phyloP scores from a whole-genome alignment of 1,284 basidiomycete genomes.

The Agaricales sp. region DNA sequence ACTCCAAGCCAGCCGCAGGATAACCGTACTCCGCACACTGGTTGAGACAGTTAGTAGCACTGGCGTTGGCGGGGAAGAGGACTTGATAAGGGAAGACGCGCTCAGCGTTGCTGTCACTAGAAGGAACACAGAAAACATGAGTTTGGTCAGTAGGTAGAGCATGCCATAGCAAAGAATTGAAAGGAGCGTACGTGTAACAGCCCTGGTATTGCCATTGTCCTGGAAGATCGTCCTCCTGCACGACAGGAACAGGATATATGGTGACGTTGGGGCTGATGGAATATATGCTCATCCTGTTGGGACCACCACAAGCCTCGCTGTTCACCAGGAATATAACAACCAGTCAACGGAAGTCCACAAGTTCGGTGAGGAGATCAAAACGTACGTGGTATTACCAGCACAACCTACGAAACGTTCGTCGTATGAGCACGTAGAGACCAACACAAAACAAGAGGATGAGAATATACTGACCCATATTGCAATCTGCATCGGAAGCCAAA shows the following conservation, averaged over 20 bases:
- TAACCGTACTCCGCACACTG: slow-evolving; percentile 60
- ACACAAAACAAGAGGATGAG: too few relatives aligned
- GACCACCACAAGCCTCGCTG: slow-evolving; percentile 62
- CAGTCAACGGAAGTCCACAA: background rate
- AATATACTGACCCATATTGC: slow-evolving; percentile 37
- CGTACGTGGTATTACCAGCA: slow-evolving; percentile 51
- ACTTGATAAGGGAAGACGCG: slow-evolving; percentile 53
- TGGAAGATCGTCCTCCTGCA: slow-evolving; percentile 45
- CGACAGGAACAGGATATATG: slow-evolving; percentile 45
- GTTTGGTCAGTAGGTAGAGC: too few relatives aligned
- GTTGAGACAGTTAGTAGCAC: slow-evolving; percentile 46
- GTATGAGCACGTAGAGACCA: background rate
- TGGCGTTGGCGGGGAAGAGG: slow-evolving; percentile 49
- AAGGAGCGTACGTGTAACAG: slow-evolving; percentile 54
- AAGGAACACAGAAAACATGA: too few relatives aligned
- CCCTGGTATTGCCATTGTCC: slow-evolving; percentile 55
- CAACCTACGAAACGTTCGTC: slow-evolving; percentile 23
- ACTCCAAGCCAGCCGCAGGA: slow-evolving; percentile 54
- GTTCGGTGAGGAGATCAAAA: slow-evolving; percentile 11
- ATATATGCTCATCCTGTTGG: slow-evolving; percentile 63
- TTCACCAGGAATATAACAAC: slow-evolving; percentile 7
- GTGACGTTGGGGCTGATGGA: slow-evolving; percentile 38
- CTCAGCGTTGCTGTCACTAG: slow-evolving; percentile 4
- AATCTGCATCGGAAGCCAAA: slow-evolving; percentile 35
- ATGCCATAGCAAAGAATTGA: too few relatives aligned